Percentiles rank a stretch among this genome's conserved stretches.
Evolutionary conservation across 495 filamentous ascomycete species (phyloP).

Genomic region (Daldinia childiae): DNA sequence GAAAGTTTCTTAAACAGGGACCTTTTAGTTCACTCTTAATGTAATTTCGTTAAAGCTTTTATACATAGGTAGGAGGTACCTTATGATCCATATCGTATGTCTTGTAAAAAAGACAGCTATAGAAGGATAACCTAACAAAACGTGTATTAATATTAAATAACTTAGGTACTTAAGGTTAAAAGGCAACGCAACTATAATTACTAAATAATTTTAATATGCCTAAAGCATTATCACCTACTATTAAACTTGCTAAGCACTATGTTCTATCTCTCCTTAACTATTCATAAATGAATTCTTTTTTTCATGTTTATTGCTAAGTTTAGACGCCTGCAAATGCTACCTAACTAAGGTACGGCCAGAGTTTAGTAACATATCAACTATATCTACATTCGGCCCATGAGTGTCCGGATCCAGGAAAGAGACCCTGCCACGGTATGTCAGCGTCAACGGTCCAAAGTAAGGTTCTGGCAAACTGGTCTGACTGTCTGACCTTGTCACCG

Average conservation of each 20-base stretch:
- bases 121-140: too few relatives aligned
- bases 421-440: slow-evolving; percentile 19
- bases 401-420: background rate
- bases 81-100: too few relatives aligned
- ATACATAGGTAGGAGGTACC: too few relatives aligned
- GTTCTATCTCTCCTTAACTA: background rate
- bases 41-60: too few relatives aligned
- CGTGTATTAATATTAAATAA: too few relatives aligned
- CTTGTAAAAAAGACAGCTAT: too few relatives aligned
- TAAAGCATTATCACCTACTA: background rate
- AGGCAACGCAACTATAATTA: too few relatives aligned
- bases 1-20: background rate
- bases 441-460: slow-evolving; percentile 8
- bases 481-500: slow-evolving; percentile 21
- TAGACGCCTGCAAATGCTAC: background rate
- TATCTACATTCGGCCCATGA: background rate
- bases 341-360: background rate
- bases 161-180: too few relatives aligned
- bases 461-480: slow-evolving; percentile 9
- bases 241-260: background rate
- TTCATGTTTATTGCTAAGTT: background rate
- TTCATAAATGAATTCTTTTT: background rate
- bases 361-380: slow-evolving; percentile 2
- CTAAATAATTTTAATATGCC: background rate
- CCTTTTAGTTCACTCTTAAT: background rate